These are phyloP conservation scores for Myxozyma geophila DNA, from an alignment of 805 yeast species.

Conservation along the genomic window DNA sequence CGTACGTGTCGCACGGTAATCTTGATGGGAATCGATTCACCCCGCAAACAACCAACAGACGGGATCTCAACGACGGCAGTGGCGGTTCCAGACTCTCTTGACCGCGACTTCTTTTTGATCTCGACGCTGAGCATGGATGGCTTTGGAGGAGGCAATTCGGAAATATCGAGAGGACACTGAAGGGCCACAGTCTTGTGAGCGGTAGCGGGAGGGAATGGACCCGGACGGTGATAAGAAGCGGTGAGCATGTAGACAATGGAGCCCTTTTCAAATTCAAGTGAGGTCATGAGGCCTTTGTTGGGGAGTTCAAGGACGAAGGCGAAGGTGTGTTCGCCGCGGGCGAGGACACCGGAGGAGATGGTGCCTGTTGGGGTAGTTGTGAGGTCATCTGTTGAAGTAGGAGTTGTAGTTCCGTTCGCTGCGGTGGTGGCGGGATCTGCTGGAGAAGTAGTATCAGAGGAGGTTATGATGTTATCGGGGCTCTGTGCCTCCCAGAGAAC, in stretches of 20 bases:
- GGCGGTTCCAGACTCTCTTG: constrained; percentile 48
- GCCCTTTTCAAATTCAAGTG: constrained; percentile 85
- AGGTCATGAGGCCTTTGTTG: constrained; percentile 67
- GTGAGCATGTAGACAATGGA: constrained; percentile 68
- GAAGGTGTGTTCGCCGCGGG: constrained; percentile 78
- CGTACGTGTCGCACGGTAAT: constrained; percentile 70
- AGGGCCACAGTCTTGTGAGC: constrained; percentile 66
- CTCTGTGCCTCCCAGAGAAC: constrained; percentile 38
- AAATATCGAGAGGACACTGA: constrained; percentile 75
- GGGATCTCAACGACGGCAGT: constrained; percentile 53
- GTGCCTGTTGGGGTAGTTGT: background rate
- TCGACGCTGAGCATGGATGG: constrained; percentile 68
- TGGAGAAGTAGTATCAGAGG: background rate
- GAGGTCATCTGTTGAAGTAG: background rate
- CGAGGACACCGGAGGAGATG: constrained; percentile 7
- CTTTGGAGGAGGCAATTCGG: constrained; percentile 65
- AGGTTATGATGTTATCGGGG: background rate
- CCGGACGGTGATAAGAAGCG: constrained; percentile 46
- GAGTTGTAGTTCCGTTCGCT: constrained; percentile 2
- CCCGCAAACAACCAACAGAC: constrained; percentile 73
- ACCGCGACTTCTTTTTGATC: constrained; percentile 48
- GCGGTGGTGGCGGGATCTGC: background rate
- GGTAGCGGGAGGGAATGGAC: constrained; percentile 34
- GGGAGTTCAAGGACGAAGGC: constrained; percentile 88
- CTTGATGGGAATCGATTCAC: constrained; percentile 77